Conservation (phyloP, 768 basidiomycete genomes). For the Podaxis carcinomalis region DNA sequence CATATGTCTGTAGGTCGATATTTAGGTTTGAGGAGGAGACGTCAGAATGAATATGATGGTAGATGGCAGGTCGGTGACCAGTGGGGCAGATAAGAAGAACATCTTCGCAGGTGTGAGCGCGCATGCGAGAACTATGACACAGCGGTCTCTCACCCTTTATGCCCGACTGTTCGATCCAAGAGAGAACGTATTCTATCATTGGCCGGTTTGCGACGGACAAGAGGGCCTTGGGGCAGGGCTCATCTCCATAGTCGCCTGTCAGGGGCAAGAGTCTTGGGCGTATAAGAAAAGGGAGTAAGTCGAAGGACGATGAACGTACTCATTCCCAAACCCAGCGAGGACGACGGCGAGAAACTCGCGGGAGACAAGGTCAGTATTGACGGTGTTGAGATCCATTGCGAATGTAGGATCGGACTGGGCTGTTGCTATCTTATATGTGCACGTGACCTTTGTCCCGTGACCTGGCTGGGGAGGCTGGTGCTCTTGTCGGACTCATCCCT, state of each 20-base stretch:
- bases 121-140: conserved; percentile 5
- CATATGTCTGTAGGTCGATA: conserved; percentile 78
- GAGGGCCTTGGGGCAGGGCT: conserved; percentile 81
- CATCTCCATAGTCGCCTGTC: conserved; percentile 74
- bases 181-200: conserved; percentile 76
- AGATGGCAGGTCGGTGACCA: conserved; percentile 68
- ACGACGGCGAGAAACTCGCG: conserved; percentile 87
- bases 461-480: neutral
- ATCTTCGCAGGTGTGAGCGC: conserved; percentile 41
- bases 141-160: conserved; percentile 57
- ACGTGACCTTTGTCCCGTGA: neutral
- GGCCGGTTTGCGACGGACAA: conserved; percentile 86
- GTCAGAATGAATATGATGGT: conserved; percentile 82
- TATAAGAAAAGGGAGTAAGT: conserved; percentile 15
- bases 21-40: conserved; percentile 60
- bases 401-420: neutral
- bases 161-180: conserved; percentile 86
- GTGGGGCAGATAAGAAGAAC: conserved; percentile 84
- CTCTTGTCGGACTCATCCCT: neutral
- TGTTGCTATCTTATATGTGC: neutral
- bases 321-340: conserved; percentile 89
- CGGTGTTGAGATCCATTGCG: conserved; percentile 62
- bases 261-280: conserved; percentile 61
- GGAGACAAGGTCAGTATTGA: conserved; percentile 45
- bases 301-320: conserved; percentile 42